Evolutionary conservation across 805 yeast species (phyloP), one percentile per base, ranked within the genome.

Genomic region (Scheffersomyces coipomensis): DNA sequence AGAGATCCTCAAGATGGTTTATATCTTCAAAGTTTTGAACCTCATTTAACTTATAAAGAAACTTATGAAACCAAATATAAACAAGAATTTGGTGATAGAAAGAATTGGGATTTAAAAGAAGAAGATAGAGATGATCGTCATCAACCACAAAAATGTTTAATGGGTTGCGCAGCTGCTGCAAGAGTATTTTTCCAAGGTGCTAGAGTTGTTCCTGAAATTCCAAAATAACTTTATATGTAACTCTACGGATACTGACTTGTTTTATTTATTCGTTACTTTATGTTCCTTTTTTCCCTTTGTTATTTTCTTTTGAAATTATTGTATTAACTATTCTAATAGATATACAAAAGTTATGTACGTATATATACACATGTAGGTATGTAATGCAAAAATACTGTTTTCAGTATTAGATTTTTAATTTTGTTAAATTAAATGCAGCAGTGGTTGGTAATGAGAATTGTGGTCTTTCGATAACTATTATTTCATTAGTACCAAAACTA

Each of bases 391-490:
- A 27, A 27, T 13, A 8, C 11, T 4, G 23, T n/a, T n/a, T n/a
- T n/a, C n/a, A n/a, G n/a, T n/a, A n/a, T 41, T 62, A 76, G 41
- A 79, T 64, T 48, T 66, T 69, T 42, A 79, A 66, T 55, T 79
- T 79, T 40, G 81, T 75, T 46, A 79, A 60, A 45, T 78, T 75
- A 62, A 83, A 85, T 37, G 91, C 89, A 31, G 85, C 78, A 16
- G 80, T 68, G 13, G 75, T 61, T 21, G 80, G 73, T 42, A 76
- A 64, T 33, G 80, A 73, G 51, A 73, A 75, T 37, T 76, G 64
- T 4, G 93, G 91, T 58, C 89, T 75, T 59, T 90, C 97, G 29
- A 88, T 77, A 21, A 90, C 78, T 3, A 86, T 71, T 36, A 90
- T 58, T 47, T 83, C 90, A 13, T 71, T 62, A 2, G 66, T 59